Conservation (phyloP, 1,284 basidiomycete genomes). For the Trichosporon ovoides region DNA sequence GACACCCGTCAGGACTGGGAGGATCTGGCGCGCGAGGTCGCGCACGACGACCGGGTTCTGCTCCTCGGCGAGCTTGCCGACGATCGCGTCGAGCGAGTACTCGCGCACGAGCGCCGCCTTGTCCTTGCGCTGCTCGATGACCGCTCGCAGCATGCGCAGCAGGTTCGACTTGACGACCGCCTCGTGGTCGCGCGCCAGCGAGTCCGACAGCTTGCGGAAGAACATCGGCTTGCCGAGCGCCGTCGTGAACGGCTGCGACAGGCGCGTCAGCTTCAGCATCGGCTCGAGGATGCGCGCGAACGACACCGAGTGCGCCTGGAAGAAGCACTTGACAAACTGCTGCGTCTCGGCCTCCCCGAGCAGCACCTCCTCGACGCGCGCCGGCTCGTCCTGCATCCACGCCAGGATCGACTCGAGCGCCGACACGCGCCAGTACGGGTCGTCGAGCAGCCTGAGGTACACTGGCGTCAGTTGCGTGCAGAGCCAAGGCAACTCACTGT, state of each 20-base stretch:
- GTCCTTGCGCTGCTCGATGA: slow-evolving; percentile 84
- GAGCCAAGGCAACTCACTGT: slow-evolving; percentile 41
- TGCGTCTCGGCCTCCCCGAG: slow-evolving; percentile 65
- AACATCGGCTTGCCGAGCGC: slow-evolving; percentile 69
- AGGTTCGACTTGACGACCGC: slow-evolving; percentile 86
- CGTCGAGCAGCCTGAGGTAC: slow-evolving; percentile 78
- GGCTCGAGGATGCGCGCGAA: slow-evolving; percentile 94
- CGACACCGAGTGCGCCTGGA: slow-evolving; percentile 78
- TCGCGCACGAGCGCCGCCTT: slow-evolving; percentile 71
- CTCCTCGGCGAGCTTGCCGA: slow-evolving; percentile 68
- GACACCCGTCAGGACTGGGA: slow-evolving; percentile 22
- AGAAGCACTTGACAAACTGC: slow-evolving; percentile 73
- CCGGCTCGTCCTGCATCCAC: slow-evolving; percentile 93
- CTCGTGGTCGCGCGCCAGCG: slow-evolving; percentile 65
- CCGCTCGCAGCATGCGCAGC: slow-evolving; percentile 72
- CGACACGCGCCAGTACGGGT: slow-evolving; percentile 93
- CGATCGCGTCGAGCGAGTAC: slow-evolving; percentile 70
- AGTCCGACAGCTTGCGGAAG: slow-evolving; percentile 78
- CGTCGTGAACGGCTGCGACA: slow-evolving; percentile 69
- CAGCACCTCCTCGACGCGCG: slow-evolving; percentile 83
- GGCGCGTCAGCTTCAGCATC: slow-evolving; percentile 76
- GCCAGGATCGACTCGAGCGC: slow-evolving; percentile 84
- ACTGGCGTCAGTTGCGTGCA: slow-evolving; percentile 49
- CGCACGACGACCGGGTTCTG: slow-evolving; percentile 86
- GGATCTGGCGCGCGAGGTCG: slow-evolving; percentile 53